Base-by-base conservation (phyloP, 306 rosid species). In the Ormosia emarginata region DNA sequence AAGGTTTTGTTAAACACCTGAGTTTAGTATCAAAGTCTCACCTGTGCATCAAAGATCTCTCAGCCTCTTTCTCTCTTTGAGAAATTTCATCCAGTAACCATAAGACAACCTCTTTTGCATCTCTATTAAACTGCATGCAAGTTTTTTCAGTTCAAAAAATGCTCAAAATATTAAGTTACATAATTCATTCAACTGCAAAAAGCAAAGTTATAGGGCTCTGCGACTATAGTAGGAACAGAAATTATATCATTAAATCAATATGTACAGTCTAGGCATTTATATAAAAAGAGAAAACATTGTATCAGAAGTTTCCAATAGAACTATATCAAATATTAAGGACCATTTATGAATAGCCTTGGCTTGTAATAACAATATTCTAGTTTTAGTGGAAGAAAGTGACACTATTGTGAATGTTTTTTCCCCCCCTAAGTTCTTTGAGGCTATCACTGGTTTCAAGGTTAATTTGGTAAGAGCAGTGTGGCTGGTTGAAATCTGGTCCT, bases 11-110 rank as follows among this genome's bases (percentile, higher is more conserved):
- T 46, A 37, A 43, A 43, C 44, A 50, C 7, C 77, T n/a, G 57
- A 79, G 49, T 57, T 73, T 56, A 47, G 66, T 55, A 33, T 33
- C 71, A 43, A 17, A 59, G 17, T 34, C 58, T 80, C 67, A 85
- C 88, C 88, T 85, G 82, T 85, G 88, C 88, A 85, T 80, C 79
- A 80, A 76, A 10, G 88, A 85, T 62, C 85, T 85, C 75, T 85
- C 88, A 18, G 88, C 79, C 64, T 80, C 88, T 57, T 62, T 85
- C 74, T 85, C 88, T 75, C 79, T 80, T 58, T 7, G 73, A 34
- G 71, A 71, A 76, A 85, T 80, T 80, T 85, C 88, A 85, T 80
- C 79, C 8, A 80, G 87, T 56, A 85, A 76, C 77, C 84, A 73
- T 73, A n/a, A 44, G 52, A 46, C 67, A 57, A 79, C 33, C 43